These are phyloP conservation scores for Silene noctiflora DNA, from an alignment of 179 eudicot species.

Conservation along the genomic window DNA sequence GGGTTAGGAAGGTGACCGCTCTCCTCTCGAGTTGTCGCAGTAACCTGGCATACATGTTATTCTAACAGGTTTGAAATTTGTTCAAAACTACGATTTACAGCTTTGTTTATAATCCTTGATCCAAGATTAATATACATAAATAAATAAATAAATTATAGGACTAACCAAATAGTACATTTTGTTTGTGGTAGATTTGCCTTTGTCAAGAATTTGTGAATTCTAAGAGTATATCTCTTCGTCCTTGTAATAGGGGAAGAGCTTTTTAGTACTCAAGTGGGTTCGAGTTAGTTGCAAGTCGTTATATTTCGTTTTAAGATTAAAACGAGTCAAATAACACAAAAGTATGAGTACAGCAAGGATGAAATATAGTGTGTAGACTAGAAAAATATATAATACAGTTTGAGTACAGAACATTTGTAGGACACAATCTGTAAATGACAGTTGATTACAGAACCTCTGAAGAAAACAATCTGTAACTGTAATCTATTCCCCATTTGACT, in stretches of 20 bases:
- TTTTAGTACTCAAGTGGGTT: neutral
- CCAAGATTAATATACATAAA: neutral
- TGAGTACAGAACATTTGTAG: neutral
- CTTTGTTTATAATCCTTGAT: slow-evolving; percentile 3
- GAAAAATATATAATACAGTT: neutral
- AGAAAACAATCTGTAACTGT: slow-evolving; percentile 12
- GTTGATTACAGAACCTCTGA: slow-evolving; percentile 3
- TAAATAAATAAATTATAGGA: neutral
- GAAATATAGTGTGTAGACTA: too few relatives aligned
- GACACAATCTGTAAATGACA: neutral
- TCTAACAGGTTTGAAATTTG: neutral
- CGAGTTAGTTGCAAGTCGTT: neutral
- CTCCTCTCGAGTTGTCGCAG: slow-evolving; percentile 1
- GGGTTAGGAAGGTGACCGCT: slow-evolving; percentile 10
- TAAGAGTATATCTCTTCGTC: neutral
- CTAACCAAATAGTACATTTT: slow-evolving; percentile 2
- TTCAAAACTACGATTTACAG: neutral
- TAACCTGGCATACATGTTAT: neutral
- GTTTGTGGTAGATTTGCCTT: neutral
- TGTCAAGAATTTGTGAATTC: neutral
- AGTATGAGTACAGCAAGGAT: too few relatives aligned
- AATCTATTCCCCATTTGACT: neutral
- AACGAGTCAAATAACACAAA: too few relatives aligned
- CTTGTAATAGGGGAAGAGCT: neutral
- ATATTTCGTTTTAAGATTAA: too few relatives aligned